Percentiles rank a stretch among this genome's conserved stretches.
These are phyloP conservation scores for Cyberlindnera sargentensis DNA, from an alignment of 805 yeast genomes.

Conservation along the genomic window DNA sequence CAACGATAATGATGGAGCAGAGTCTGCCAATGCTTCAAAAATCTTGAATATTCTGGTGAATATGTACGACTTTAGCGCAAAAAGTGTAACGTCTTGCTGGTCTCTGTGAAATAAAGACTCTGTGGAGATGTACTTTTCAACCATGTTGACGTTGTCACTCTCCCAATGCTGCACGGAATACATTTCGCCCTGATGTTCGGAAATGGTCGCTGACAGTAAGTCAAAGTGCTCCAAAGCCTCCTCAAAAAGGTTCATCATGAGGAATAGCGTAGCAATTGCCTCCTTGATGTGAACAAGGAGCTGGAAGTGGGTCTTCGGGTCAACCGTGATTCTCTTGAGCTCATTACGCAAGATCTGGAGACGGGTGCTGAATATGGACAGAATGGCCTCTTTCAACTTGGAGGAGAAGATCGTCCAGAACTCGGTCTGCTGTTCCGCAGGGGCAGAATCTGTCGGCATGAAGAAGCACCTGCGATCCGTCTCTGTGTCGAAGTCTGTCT, in stretches of 20 bases:
- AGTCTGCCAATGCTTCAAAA: conserved; percentile 31
- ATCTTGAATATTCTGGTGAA: conserved; percentile 32
- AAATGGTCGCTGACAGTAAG: conserved; percentile 30
- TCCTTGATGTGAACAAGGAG: conserved; percentile 29
- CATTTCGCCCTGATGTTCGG: not conserved
- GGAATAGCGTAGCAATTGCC: conserved; percentile 44
- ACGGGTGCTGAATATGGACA: conserved; percentile 47
- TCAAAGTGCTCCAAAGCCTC: conserved; percentile 53
- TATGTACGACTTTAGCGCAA: conserved; percentile 20
- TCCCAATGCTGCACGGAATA: not conserved
- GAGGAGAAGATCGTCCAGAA: conserved; percentile 41
- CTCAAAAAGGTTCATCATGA: conserved; percentile 48
- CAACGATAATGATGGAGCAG: conserved; percentile 33
- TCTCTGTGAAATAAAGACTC: not conserved
- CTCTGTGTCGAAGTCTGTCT: conserved; percentile 38
- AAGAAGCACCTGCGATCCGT: conserved; percentile 29
- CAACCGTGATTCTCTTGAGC: not conserved
- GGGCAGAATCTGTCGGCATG: conserved; percentile 22
- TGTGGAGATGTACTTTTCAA: not conserved
- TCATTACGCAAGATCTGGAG: conserved; percentile 19
- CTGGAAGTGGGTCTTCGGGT: not conserved
- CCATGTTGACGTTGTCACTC: not conserved
- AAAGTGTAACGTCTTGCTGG: conserved; percentile 2
- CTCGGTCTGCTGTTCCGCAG: conserved; percentile 35
- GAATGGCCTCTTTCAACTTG: conserved; percentile 40